A percentile compares a stretch with the other conserved stretches of the same genome.
Conservation (phyloP, 1,284 basidiomycete genomes). For the Neotropicomus parvogracilis region DNA sequence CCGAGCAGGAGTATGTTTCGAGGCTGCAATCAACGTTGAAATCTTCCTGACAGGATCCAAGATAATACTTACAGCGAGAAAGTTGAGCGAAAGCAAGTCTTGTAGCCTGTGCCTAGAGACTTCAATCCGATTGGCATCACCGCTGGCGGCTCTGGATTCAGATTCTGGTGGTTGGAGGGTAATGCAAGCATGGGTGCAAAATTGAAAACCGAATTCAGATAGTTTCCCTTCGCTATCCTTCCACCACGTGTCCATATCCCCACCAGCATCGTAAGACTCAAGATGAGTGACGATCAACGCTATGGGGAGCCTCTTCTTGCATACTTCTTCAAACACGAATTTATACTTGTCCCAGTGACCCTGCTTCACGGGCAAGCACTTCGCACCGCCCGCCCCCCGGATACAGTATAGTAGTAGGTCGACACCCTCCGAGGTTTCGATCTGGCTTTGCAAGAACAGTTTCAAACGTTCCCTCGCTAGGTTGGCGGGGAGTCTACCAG, state of each 20-base stretch:
- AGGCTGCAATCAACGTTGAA: constrained; percentile 13
- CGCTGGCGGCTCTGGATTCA: neutral
- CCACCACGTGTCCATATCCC: constrained; percentile 28
- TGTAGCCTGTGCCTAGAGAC: constrained; percentile 14
- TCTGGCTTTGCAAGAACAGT: constrained; percentile 17
- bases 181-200: constrained; percentile 26
- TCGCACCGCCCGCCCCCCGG: constrained; percentile 17
- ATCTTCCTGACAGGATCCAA: neutral
- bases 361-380: constrained; percentile 15
- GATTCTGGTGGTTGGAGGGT: constrained; percentile 10
- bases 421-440: constrained; percentile 17
- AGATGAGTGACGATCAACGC: constrained; percentile 22
- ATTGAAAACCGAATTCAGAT: constrained; percentile 14
- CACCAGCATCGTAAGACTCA: constrained; percentile 16
- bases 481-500: constrained; percentile 12
- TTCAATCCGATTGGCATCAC: constrained; percentile 4
- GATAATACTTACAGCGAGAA: constrained; percentile 14
- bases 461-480: constrained; percentile 18
- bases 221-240: constrained; percentile 4
- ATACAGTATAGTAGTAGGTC: constrained; percentile 25
- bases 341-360: constrained; percentile 16
- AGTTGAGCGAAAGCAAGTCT: constrained; percentile 13
- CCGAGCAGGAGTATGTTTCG: constrained; percentile 23
- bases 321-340: constrained; percentile 20
- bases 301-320: constrained; percentile 21